Evolutionary conservation across 106 monocot genomes (phyloP).

Genomic region (Platanthera guangdongensis): DNA sequence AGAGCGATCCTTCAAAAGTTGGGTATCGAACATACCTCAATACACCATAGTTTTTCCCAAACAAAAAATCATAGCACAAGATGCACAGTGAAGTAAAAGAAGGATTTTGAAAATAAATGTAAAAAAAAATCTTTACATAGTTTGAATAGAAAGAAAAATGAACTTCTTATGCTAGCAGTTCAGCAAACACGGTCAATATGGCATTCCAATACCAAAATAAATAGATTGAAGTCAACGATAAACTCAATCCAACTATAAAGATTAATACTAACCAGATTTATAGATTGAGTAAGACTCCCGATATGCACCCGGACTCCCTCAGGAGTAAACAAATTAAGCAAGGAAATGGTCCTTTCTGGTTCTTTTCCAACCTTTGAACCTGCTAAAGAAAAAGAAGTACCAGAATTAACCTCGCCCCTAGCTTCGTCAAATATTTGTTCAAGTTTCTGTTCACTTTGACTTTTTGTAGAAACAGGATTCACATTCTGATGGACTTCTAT

Average conservation of each 20-base stretch:
- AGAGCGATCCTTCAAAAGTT: too few relatives aligned
- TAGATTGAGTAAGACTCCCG: constrained; percentile 16
- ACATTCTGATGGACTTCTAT: not conserved
- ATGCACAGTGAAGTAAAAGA: too few relatives aligned
- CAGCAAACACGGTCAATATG: not conserved
- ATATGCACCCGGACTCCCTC: constrained; percentile 32
- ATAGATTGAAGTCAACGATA: too few relatives aligned
- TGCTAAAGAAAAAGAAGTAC: not conserved
- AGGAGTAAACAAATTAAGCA: constrained; percentile 37
- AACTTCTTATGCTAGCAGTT: not conserved
- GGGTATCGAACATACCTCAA: too few relatives aligned
- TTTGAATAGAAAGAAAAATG: not conserved
- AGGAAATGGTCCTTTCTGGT: constrained; percentile 18
- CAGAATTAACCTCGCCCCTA: not conserved
- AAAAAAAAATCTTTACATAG: too few relatives aligned
- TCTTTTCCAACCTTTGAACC: constrained; percentile 4
- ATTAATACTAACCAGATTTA: constrained; percentile 19
- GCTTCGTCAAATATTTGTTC: constrained; percentile 4
- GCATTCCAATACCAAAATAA: not conserved
- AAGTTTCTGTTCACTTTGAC: constrained; percentile 4
- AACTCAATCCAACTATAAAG: not conserved
- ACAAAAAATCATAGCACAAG: too few relatives aligned
- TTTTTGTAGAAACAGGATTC: not conserved
- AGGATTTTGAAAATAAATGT: too few relatives aligned
- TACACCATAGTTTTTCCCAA: too few relatives aligned